Evolutionary conservation across 768 basidiomycete genomes (phyloP), one percentile per base, ranked within the genome.

Genomic region (Leucogyrophana mollusca): DNA sequence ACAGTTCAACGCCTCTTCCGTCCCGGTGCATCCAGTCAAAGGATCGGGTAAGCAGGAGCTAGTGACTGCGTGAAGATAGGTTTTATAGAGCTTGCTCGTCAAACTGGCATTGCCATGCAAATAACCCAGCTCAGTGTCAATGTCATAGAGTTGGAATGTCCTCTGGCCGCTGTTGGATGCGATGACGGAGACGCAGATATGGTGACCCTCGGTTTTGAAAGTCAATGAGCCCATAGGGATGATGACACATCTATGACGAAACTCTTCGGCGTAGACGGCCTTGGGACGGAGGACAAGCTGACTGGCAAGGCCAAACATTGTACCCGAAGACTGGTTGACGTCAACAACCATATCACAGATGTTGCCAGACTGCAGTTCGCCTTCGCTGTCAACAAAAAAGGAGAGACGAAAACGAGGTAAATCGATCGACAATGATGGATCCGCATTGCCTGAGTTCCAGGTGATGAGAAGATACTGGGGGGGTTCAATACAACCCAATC

Each of bases 51-150:
- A 55, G 21, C 59, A 60, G 16, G 50, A 35, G 23, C 68, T 69
- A 0, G 69, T 76, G 14, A 70, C 39, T 5, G 69, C 68, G 44
- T 79, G 77, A 6, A 79, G 58, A 36, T 71, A 69, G 2, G 65
- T 60, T 38, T 58, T 64, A 49, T 61, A 71, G 11, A 71, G 58
- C 23, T 45, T 50, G 43, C 55, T 57, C 1, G 23, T 42, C 25
- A 65, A 38, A 10, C 46, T 59, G 4, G 34, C 45, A 34, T 57
- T 53, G 4, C 61, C 59, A 2, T 14, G 33, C 10, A 70, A 47
- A 22, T 56, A 54, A n/a, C 64, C 53, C 4, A 66, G 54, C 21
- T 56, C 45, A 2, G 22, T 44, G 30, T 69, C 59, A 23, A 69
- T 35, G 5, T 30, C 36, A 32, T 64, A 69, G 20, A 53, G 57